Evolutionary conservation across 140 eudicot species (phyloP).

Genomic region (Bidens hawaiensis): DNA sequence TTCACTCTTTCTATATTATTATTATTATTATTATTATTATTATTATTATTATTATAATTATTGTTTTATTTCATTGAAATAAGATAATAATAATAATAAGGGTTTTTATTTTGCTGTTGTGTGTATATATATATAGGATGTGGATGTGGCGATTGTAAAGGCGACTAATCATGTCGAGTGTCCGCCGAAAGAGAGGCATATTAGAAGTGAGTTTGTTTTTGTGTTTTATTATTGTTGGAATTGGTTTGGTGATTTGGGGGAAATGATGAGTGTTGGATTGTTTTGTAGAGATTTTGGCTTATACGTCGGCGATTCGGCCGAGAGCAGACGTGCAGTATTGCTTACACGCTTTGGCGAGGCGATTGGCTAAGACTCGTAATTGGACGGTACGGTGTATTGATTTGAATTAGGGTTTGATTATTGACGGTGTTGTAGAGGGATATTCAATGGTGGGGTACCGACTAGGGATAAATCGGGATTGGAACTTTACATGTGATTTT

Average conservation of each 20-base stretch:
- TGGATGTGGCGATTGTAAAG: conserved; percentile 9
- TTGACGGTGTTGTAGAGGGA: conserved; percentile 7
- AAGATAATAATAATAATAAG: background rate
- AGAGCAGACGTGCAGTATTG: conserved; percentile 14
- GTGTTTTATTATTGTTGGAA: background rate
- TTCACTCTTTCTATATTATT: background rate
- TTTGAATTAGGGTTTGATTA: background rate
- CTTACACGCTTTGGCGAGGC: conserved; percentile 9
- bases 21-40: too few relatives aligned
- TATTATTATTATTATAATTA: background rate
- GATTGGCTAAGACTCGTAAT: conserved; percentile 2
- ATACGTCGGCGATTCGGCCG: conserved; percentile 14
- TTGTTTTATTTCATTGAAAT: too few relatives aligned
- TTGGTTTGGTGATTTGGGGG: background rate
- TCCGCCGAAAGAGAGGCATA: conserved; percentile 7
- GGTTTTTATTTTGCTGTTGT: background rate
- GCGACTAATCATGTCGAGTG: conserved; percentile 17
- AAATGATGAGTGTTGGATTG: background rate
- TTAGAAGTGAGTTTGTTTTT: conserved; percentile 1
- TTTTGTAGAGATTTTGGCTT: conserved; percentile 4
- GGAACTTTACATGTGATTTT: too few relatives aligned
- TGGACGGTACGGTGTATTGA: background rate
- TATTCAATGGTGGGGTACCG: too few relatives aligned
- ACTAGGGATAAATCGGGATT: too few relatives aligned
- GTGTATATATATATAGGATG: background rate